Evolutionary conservation across 371 early-diverging fungal species (phyloP).

Genomic region (Batkoa obscura): DNA sequence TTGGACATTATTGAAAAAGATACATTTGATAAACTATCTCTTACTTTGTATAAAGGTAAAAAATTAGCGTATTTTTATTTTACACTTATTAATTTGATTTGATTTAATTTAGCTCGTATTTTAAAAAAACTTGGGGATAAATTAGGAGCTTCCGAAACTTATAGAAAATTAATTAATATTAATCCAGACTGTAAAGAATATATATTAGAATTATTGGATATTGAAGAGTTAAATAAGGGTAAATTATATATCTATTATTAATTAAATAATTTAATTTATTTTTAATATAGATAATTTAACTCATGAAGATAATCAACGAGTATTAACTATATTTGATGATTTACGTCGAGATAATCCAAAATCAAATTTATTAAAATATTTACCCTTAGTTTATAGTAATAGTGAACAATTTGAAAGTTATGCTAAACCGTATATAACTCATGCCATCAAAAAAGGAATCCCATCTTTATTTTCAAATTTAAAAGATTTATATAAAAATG

Average conservation of each 20-base stretch:
- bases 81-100: not conserved
- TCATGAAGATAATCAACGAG: slow-evolving; percentile 14
- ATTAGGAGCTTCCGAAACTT: slow-evolving; percentile 54
- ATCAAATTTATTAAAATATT: slow-evolving; percentile 54
- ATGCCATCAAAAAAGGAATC: slow-evolving; percentile 69
- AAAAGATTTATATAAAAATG: slow-evolving; percentile 46
- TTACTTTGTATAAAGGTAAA: slow-evolving; percentile 44
- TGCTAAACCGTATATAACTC: slow-evolving; percentile 40
- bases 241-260: not conserved
- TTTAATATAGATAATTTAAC: slow-evolving; percentile 10
- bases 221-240: slow-evolving; percentile 17
- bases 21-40: slow-evolving; percentile 46
- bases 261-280: not conserved
- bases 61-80: not conserved
- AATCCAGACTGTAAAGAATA: slow-evolving; percentile 68
- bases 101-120: slow-evolving; percentile 16
- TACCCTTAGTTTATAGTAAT: slow-evolving; percentile 26
- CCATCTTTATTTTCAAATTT: slow-evolving; percentile 75
- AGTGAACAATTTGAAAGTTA: slow-evolving; percentile 35
- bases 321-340: slow-evolving; percentile 28
- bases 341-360: slow-evolving; percentile 52
- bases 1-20: slow-evolving; percentile 42
- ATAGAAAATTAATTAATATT: slow-evolving; percentile 43
- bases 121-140: slow-evolving; percentile 37
- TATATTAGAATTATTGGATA: slow-evolving; percentile 35